Conservation (phyloP, 176 grass and related monocot genomes). For the Avena insularis region DNA sequence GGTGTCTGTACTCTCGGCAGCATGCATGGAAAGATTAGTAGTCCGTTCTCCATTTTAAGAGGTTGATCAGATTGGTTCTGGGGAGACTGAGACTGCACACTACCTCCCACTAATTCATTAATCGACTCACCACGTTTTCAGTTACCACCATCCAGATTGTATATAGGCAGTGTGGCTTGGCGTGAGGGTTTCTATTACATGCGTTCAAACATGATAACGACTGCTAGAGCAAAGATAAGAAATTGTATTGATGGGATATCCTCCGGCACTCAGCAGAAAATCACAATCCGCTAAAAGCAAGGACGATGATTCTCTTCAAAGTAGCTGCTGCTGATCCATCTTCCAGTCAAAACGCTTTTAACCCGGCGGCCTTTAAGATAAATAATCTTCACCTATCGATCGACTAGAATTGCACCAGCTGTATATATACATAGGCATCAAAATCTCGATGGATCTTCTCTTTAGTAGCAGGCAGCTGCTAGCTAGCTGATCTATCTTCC, state of each 20-base stretch:
- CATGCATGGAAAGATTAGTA: too few species aligned
- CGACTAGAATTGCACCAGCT: too few species aligned
- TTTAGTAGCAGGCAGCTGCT: background rate
- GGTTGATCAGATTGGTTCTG: too few species aligned
- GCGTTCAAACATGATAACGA: background rate
- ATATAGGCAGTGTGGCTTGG: background rate
- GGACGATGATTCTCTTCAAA: background rate
- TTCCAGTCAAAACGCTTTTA: slow-evolving; percentile 13
- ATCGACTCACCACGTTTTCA: too few species aligned
- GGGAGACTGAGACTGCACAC: too few species aligned
- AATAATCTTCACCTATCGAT: background rate
- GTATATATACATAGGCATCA: too few species aligned
- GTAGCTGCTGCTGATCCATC: background rate
- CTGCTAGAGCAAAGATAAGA: too few species aligned
- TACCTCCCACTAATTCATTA: too few species aligned
- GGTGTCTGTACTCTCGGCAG: too few species aligned
- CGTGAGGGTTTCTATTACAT: background rate
- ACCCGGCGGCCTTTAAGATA: background rate
- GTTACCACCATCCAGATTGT: too few species aligned
- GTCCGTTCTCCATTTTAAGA: too few species aligned
- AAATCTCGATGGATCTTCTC: too few species aligned
- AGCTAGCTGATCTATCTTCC: background rate
- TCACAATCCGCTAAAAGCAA: slow-evolving; percentile 34
- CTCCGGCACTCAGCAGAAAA: background rate
- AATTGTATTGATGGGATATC: background rate